These are phyloP conservation scores for Solanum raphanifolium DNA, from an alignment of 257 asterid species.

Conservation along the genomic window DNA sequence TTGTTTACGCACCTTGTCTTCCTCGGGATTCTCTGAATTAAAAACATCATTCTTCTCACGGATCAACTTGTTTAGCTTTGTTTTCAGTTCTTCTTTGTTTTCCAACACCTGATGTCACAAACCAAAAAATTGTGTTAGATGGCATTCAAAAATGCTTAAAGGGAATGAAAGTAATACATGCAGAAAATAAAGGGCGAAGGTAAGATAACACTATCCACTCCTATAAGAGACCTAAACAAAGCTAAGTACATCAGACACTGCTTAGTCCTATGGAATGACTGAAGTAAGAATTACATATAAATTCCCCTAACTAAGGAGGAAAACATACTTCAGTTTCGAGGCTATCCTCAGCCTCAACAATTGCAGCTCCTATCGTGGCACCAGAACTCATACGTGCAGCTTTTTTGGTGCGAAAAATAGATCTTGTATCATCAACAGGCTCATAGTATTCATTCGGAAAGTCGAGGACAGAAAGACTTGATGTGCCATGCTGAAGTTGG, in stretches of 20 bases:
- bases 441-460: constrained; percentile 26
- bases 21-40: constrained; percentile 59
- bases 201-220: neutral
- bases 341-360: constrained; percentile 82
- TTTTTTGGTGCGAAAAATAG: constrained; percentile 36
- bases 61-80: constrained; percentile 63
- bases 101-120: constrained; percentile 34
- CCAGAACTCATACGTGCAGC: constrained; percentile 50
- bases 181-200: neutral
- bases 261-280: constrained; percentile 3
- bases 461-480: constrained; percentile 6
- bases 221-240: neutral
- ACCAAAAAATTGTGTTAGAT: neutral
- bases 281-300: constrained; percentile 18
- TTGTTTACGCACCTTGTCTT: constrained; percentile 58
- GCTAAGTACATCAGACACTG: neutral
- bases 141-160: neutral
- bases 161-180: neutral
- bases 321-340: constrained; percentile 76
- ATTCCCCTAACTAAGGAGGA: constrained; percentile 26
- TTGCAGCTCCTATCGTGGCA: constrained; percentile 84
- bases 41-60: constrained; percentile 80
- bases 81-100: constrained; percentile 74
- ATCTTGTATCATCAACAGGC: constrained; percentile 13
- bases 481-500: constrained; percentile 28